Evolutionary conservation across 768 basidiomycete genomes (phyloP).

Genomic region (Tephrocybe sp.): DNA sequence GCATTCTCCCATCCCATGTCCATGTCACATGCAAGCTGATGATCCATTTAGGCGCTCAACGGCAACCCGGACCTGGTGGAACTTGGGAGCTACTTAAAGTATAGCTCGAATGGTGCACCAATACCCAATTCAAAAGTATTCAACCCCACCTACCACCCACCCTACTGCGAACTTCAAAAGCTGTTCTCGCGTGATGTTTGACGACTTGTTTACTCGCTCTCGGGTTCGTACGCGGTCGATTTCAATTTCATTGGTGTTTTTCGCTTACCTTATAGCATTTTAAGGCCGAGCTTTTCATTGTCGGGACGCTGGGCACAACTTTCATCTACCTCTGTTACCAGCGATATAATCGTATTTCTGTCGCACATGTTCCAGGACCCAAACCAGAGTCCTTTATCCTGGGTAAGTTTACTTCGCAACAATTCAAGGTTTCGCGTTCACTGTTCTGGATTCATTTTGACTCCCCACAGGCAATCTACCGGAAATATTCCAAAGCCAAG

Average conservation of each 20-base stretch:
- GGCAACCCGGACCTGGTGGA: neutral
- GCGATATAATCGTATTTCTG: constrained; percentile 35
- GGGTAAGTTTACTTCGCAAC: constrained; percentile 26
- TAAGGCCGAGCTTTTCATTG: constrained; percentile 9
- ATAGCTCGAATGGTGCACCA: too few relatives aligned
- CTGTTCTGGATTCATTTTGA: too few relatives aligned
- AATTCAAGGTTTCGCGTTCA: too few relatives aligned
- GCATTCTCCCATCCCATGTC: neutral
- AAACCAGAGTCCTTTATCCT: constrained; percentile 46
- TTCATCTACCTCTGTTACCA: constrained; percentile 30
- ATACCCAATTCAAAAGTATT: too few relatives aligned
- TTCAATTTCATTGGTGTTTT: neutral
- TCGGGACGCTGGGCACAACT: constrained; percentile 13
- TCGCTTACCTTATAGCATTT: neutral
- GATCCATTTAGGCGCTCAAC: neutral
- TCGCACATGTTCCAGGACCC: constrained; percentile 48
- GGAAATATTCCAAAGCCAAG: constrained; percentile 50
- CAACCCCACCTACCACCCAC: too few relatives aligned
- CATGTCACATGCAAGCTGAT: neutral
- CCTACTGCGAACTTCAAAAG: too few relatives aligned
- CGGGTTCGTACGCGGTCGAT: neutral
- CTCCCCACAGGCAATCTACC: constrained; percentile 52
- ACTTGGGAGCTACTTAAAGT: too few relatives aligned
- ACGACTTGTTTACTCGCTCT: neutral
- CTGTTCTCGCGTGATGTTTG: neutral